Conservation (phyloP, 1,284 basidiomycete genomes). For the Singerocomus inundabilis region DNA sequence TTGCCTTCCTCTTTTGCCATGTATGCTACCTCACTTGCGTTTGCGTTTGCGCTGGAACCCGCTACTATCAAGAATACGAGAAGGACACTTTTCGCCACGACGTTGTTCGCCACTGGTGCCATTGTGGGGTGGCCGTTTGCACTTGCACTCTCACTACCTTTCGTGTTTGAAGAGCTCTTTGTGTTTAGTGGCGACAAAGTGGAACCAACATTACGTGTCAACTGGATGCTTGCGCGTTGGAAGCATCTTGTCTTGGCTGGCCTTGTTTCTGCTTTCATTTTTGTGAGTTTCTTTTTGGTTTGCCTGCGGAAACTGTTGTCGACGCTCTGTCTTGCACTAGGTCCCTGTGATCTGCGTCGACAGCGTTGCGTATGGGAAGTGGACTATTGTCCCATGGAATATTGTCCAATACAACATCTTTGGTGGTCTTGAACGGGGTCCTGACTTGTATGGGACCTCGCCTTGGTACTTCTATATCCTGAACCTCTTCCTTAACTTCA, state of each 20-base stretch:
- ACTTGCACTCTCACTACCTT: constrained; percentile 82
- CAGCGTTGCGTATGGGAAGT: constrained; percentile 82
- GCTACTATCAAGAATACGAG: constrained; percentile 53
- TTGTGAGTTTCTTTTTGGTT: constrained; percentile 56
- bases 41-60: constrained; percentile 74
- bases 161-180: constrained; percentile 89
- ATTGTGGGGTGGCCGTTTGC: constrained; percentile 97
- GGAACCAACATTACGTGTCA: constrained; percentile 42
- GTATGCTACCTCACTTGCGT: constrained; percentile 85
- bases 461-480: constrained; percentile 81
- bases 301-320: constrained; percentile 1
- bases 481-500: constrained; percentile 94
- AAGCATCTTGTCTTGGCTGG: constrained; percentile 60
- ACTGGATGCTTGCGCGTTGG: constrained; percentile 66
- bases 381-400: constrained; percentile 86
- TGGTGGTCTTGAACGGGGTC: constrained; percentile 72
- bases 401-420: constrained; percentile 95
- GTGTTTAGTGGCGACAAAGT: constrained; percentile 73
- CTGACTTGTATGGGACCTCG: constrained; percentile 91
- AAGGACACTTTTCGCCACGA: constrained; percentile 63
- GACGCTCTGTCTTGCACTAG: constrained; percentile 40
- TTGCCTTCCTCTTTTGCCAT: constrained; percentile 95
- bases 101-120: constrained; percentile 79
- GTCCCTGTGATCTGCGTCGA: constrained; percentile 81
- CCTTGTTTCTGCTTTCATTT: constrained; percentile 56